Evolutionary conservation across 768 basidiomycete species (phyloP).

Genomic region (Hygrocybe coccinea): DNA sequence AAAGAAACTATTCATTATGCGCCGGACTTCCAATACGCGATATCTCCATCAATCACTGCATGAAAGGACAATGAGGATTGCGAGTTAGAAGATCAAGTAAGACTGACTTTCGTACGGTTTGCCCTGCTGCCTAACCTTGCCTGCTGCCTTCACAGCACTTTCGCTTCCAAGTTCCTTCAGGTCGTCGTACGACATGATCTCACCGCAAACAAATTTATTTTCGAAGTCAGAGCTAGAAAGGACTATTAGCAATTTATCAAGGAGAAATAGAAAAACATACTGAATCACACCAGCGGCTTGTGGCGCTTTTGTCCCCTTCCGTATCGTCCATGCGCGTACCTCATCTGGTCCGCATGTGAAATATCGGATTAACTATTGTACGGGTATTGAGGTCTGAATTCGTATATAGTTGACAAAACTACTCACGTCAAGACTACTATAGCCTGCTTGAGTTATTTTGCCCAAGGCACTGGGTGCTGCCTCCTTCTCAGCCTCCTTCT

Average conservation of each 20-base stretch:
- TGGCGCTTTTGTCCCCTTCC: conserved; percentile 90
- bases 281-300: conserved; percentile 98
- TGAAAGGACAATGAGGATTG: conserved; percentile 6
- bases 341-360: conserved; percentile 97
- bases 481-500: conserved; percentile 63
- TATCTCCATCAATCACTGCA: conserved; percentile 81
- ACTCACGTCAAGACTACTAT: conserved; percentile 75
- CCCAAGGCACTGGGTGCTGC: conserved; percentile 68
- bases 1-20: conserved; percentile 16
- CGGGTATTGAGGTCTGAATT: background rate
- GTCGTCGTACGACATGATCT: conserved; percentile 91
- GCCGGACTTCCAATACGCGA: conserved; percentile 88
- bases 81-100: conserved; percentile 2
- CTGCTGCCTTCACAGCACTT: conserved; percentile 86
- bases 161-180: conserved; percentile 90
- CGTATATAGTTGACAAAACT: background rate
- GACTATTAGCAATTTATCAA: background rate
- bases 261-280: conserved; percentile 40
- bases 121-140: conserved; percentile 92
- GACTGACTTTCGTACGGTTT: conserved; percentile 91
- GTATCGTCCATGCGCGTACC: conserved; percentile 97
- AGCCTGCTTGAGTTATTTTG: conserved; percentile 95
- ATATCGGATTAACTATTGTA: conserved; percentile 77
- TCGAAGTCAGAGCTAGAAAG: conserved; percentile 82
- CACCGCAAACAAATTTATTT: conserved; percentile 96